Percentiles rank a stretch among this genome's conserved stretches.
Evolutionary conservation across 768 basidiomycete species (phyloP).

Genomic region (Steccherinum ochraceum): DNA sequence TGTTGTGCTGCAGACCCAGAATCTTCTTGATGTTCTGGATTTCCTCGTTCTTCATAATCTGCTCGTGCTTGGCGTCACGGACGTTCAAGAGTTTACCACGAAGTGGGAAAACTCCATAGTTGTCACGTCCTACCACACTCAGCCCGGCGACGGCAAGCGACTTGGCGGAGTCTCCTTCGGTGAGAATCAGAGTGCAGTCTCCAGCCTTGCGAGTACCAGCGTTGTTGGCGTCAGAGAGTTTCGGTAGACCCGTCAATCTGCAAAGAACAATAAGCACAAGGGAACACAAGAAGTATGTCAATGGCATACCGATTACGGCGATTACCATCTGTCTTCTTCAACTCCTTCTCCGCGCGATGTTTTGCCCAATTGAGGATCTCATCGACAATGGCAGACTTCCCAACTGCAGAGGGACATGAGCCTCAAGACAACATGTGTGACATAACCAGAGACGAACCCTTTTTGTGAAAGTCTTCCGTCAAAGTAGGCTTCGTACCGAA

Average conservation of each 20-base stretch:
- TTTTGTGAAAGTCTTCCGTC: constrained; percentile 94
- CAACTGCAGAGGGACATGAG: constrained; percentile 40
- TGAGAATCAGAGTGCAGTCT: constrained; percentile 91
- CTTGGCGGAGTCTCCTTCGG: constrained; percentile 99
- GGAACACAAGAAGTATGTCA: neutral
- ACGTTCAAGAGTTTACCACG: constrained; percentile 97
- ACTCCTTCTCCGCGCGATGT: constrained; percentile 92
- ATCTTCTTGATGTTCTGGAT: constrained; percentile 98
- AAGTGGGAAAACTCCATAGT: constrained; percentile 96
- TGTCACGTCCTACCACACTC: constrained; percentile 90
- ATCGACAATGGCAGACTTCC: constrained; percentile 86
- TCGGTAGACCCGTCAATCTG: constrained; percentile 86
- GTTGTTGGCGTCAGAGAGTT: constrained; percentile 95
- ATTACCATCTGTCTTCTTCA: constrained; percentile 96
- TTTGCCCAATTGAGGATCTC: constrained; percentile 94
- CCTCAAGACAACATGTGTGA: neutral
- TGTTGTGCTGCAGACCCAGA: constrained; percentile 91
- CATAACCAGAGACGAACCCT: constrained; percentile 52
- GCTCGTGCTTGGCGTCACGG: constrained; percentile 91
- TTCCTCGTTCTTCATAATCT: constrained; percentile 98
- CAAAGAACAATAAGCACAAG: neutral
- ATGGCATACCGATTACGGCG: constrained; percentile 66
- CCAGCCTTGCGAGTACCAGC: constrained; percentile 80
- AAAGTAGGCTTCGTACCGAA: constrained; percentile 84
- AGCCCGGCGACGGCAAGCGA: constrained; percentile 93